Evolutionary conservation across 2,329 filamentous ascomycete genomes (phyloP).

Genomic region (Botrytis byssoidea): DNA sequence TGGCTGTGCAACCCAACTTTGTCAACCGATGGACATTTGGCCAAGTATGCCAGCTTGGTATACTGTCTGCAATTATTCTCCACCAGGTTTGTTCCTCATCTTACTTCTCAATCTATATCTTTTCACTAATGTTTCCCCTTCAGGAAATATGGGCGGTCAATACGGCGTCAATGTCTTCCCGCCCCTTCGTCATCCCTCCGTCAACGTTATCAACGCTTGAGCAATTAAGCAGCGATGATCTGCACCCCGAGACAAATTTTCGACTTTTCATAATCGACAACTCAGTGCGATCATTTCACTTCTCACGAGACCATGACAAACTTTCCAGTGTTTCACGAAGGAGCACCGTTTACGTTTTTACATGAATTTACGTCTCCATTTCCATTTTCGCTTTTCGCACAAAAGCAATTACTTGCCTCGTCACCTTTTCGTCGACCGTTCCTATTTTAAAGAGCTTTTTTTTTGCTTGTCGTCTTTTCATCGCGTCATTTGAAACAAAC

Average conservation of each 20-base stretch:
- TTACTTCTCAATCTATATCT: background rate
- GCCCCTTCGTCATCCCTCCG: conserved; percentile 3
- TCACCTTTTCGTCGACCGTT: background rate
- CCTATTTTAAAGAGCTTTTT: background rate
- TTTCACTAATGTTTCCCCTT: background rate
- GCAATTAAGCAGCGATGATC: background rate
- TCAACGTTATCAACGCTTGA: conserved; percentile 13
- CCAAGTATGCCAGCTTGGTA: conserved; percentile 52
- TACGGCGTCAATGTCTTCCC: conserved; percentile 21
- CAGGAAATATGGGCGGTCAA: conserved; percentile 21
- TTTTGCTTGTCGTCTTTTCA: background rate
- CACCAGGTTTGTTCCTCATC: conserved; percentile 13
- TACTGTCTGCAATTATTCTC: conserved; percentile 84
- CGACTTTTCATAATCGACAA: background rate
- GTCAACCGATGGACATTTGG: conserved; percentile 47
- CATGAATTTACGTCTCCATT: conserved; percentile 7
- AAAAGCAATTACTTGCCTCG: background rate
- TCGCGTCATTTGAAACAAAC: background rate
- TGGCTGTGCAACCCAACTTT: conserved; percentile 59
- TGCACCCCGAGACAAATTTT: background rate
- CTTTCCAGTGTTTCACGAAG: background rate
- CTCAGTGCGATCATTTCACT: background rate
- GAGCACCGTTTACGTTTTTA: background rate
- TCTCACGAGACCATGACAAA: conserved; percentile 5
- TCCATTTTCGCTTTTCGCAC: background rate